Evolutionary conservation across 2,329 filamentous ascomycete genomes (phyloP).

Genomic region (Alternaria sp.): DNA sequence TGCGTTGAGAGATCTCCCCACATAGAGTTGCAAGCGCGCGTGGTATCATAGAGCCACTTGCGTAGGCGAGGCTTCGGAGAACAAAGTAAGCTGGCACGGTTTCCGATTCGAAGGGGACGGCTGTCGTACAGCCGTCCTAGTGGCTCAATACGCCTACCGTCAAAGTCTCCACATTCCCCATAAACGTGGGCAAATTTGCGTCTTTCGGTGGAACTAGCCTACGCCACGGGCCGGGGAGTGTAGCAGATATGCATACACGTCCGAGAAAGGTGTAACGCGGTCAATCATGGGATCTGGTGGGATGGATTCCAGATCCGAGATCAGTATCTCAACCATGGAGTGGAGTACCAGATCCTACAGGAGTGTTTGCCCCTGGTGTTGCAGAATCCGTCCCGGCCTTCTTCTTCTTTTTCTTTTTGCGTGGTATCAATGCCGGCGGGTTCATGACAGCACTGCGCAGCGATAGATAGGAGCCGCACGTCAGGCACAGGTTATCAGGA

Average conservation of each 20-base stretch:
- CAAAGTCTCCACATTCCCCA: conserved; percentile 2
- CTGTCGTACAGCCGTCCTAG: not conserved
- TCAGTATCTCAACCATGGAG: conserved; percentile 33
- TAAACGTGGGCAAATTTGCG: not conserved
- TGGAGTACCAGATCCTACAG: conserved; percentile 42
- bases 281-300: conserved; percentile 2
- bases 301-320: not conserved
- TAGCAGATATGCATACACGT: conserved; percentile 12
- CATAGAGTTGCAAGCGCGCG: not conserved
- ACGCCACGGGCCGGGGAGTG: conserved; percentile 1
- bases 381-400: conserved; percentile 40
- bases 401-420: conserved; percentile 51
- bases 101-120: not conserved
- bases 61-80: not conserved
- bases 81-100: not conserved
- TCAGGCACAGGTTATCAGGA: conserved; percentile 45
- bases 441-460: conserved; percentile 41
- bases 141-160: not conserved
- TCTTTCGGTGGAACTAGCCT: conserved; percentile 5
- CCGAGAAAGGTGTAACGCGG: not conserved
- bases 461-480: conserved; percentile 49
- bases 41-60: not conserved
- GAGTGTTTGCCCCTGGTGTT: conserved; percentile 43
- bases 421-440: conserved; percentile 44
- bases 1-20: not conserved